phyloP scores from a whole-genome alignment of 192 early-diverging fungal genomes.

The Rhizophagus clarus region DNA sequence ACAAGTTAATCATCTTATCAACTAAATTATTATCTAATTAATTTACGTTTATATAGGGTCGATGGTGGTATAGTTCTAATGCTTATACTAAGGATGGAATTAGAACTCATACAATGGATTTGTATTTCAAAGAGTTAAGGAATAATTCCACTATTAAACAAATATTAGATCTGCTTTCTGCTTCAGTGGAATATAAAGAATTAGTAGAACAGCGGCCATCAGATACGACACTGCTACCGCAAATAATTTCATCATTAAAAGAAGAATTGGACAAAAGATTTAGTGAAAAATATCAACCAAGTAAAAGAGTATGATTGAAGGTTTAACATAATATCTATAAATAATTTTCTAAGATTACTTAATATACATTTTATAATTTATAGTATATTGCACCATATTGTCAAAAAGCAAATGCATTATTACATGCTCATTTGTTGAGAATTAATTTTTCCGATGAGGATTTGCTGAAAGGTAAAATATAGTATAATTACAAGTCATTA shows the following conservation, averaged over 20 bases:
- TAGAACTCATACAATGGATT: conserved; percentile 85
- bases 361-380: not conserved
- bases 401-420: conserved; percentile 74
- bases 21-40: not conserved
- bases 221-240: conserved; percentile 51
- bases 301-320: conserved; percentile 49
- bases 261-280: conserved; percentile 57
- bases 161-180: conserved; percentile 75
- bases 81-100: conserved; percentile 89
- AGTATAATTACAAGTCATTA: not conserved
- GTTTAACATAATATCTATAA: not conserved
- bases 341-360: not conserved
- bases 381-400: conserved; percentile 43
- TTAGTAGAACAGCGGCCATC: conserved; percentile 42
- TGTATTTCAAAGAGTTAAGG: conserved; percentile 88
- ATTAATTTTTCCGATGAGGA: conserved; percentile 60
- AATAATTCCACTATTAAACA: conserved; percentile 69
- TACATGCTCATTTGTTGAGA: conserved; percentile 85
- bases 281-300: conserved; percentile 63
- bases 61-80: conserved; percentile 95
- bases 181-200: conserved; percentile 74
- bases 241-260: conserved; percentile 47
- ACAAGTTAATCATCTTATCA: not conserved
- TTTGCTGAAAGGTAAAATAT: conserved; percentile 39
- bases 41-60: conserved; percentile 52